Evolutionary conservation across 495 filamentous ascomycete species (phyloP), one percentile per base, ranked within the genome.

Genomic region (Hyaloscypha hepaticicola): DNA sequence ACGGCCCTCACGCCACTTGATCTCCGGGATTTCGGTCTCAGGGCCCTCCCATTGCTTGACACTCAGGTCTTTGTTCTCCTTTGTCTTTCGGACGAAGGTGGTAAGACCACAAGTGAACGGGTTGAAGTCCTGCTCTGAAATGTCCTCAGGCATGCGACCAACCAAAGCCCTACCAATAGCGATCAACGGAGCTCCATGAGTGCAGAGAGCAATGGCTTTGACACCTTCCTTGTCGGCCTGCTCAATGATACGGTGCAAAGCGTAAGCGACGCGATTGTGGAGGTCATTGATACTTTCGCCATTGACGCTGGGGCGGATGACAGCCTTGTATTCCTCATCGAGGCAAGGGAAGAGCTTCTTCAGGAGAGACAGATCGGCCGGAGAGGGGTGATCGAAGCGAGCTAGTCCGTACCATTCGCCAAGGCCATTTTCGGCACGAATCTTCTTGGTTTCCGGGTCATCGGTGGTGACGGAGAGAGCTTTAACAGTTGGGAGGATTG

Each of bases 371-470:
- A 84, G 76, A 11, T 81, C 65, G 19, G 91, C 90, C 0, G 94
- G 91, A 0, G 84, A 80, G 0, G 95, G 95, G 72, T 99, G 95
- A 58, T 90, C 78, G 77, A 97, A 98, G 68, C 79, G 76, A 9
- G 90, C 89, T 3, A 76, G 70, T 31, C 95, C 95, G 75, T 90
- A 98, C 90, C 93, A 99, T 83, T 99, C 95, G 55, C 90, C 90
- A 52, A 96, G 60, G 9, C 92, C 91, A 67, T 85, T 87, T 72
- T 96, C 92, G 53, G 87, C 82, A 31, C 85, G 82, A 31, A 94
- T 85, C 55, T 79, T 75, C 5, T 66, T 57, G 3, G 61, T 55
- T 27, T 68, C 60, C 9, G 60, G 64, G n/a, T 66, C 62, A 16
- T 59, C 25, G n/a, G 61, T 45, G 16, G 38, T 49, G 21, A 24